Base-by-base conservation (phyloP, 192 early-diverging fungal genomes). In the Mortierella antarctica region DNA sequence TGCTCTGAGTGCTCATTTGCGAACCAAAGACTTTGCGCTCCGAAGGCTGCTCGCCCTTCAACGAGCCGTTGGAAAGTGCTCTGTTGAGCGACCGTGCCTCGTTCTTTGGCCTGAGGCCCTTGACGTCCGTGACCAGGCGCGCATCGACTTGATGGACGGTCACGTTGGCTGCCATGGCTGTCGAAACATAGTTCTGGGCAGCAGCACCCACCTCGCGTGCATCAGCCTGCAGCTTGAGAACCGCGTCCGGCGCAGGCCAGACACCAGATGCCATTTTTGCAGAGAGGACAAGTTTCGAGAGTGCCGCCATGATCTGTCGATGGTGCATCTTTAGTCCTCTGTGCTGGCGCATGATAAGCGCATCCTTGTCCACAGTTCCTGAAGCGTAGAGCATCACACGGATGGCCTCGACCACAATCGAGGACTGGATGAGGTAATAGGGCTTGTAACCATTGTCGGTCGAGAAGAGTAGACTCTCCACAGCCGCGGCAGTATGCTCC, bases 191-290 rank as follows among this genome's bases (percentile, higher is more conserved):
- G 50, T 89, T 86, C 39, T 90, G 89, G 21, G 96, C 91, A 17
- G 92, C 85, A 7, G 85, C 70, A 18, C 95, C 80, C 21, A 97
- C 90, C 58, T 96, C 95, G 53, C 86, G 88, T 8, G 91, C 87
- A 62, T 93, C 91, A 7, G 83, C 70, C 52, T 92, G 90, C 74
- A 97, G 90, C 9, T 91, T 93, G 21, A 75, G 62, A 23, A 90
- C 86, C 8, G 94, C 89, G 74, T 96, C 94, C 0, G 94, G 89
- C 15, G 93, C 92, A 45, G 96, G 95, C 95, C 96, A 96, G 40
- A 96, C 88, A n/a, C 92, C 93, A 6, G 93, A 84, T 0, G 93
- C 95, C 42, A 91, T 86, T 68, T 94, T 95, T 40, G 94, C 91
- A 18, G 93, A 90, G 21, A 98, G 82, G 18, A 93, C 87, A 62